Base-by-base conservation (phyloP, 1,139 yeast genomes). In the Debaryomyces subglobosus region DNA sequence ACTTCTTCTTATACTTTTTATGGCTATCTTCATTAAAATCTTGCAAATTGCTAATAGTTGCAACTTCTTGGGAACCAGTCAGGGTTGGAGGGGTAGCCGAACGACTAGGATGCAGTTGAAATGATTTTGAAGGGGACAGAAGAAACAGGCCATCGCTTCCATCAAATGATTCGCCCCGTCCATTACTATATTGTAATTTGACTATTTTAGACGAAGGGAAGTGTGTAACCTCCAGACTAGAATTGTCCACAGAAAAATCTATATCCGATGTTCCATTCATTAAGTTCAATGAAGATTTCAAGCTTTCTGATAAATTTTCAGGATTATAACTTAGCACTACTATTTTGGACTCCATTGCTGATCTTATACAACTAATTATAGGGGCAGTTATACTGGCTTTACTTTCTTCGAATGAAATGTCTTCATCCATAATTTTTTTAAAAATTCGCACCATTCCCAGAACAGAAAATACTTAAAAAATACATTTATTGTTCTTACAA, bases 181-280 rank as follows among this genome's bases (percentile, higher is more conserved):
- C n/a, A 4, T 25, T 27, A 39, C 49, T 52, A 35, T 51, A 51
- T 18, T 52, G 57, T 13, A 56, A 44, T 9, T 45, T 50, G 8
- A 53, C 54, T 4, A 53, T 43, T 43, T 49, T 52, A 25, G 56
- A 46, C 5, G 59, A 57, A 15, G 54, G 41, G 9, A 44, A 33
- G 40, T 37, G 29, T 21, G 35, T 27, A 9, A n/a, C 25, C 12
- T 25, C 43, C 36, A 40, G 21, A 9, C 13, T 15, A 24, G 29
- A 37, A 37, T 37, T 25, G 20, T 37, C 21, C 40, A 23, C 18
- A 23, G 40, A 21, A 20, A 35, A 37, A 13, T 15, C 20, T 9
- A 25, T 12, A 2, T 37, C 18, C n/a, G 39, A 35, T n/a, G 25
- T 21, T 10, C 18, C 20, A 24, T 37, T 37, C 21, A n/a, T 9